Evolutionary conservation across 1,284 basidiomycete genomes (phyloP), one percentile per base, ranked within the genome.

Genomic region (Microbotryum lychnidis-dioicae): DNA sequence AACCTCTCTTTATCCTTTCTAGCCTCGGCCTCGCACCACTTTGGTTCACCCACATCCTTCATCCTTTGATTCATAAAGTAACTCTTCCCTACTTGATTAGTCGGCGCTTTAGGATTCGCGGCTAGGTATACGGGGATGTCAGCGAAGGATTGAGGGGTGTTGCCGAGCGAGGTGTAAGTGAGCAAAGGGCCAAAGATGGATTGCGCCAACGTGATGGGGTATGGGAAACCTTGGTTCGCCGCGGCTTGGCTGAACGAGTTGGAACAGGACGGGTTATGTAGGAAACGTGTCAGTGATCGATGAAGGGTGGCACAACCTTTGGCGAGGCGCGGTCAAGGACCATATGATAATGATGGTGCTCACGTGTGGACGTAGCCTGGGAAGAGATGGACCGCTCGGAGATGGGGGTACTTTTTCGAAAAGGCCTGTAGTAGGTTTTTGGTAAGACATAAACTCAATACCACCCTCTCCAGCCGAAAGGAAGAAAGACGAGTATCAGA

Each of bases 221-320:
- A 63, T 18, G 68, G 73, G 62, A 75, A 71, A 44, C 72, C 70
- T 16, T 66, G 66, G 54, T 75, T 73, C n/a, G 66, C 53, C 12
- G 71, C 63, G 2, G 71, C 73, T 18, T 73, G 61, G 16, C 73
- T 75, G 12, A 62, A 61, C 31, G 27, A 73, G 63, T 31, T n/a
- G n/a, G n/a, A n/a, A n/a, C n/a, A 70, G 50, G 3, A 16, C 52
- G 56, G 27, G 33, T 23, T 23, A 59, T 56, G n/a, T 23, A 20
- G 14, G 29, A 49, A 21, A 6, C 20, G 12, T 12, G 27, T 21
- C n/a, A 47, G 44, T 18, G 42, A 33, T 18, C 20, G 18, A 37
- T 23, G 27, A 37, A 23, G 49, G 29, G n/a, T 6, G 18, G 21
- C 25, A 12, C 27, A 20, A 45, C 55, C n/a, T 54, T 21, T 29